Conservation (phyloP, 2,329 filamentous ascomycete species). For the Colletotrichum costaricense region DNA sequence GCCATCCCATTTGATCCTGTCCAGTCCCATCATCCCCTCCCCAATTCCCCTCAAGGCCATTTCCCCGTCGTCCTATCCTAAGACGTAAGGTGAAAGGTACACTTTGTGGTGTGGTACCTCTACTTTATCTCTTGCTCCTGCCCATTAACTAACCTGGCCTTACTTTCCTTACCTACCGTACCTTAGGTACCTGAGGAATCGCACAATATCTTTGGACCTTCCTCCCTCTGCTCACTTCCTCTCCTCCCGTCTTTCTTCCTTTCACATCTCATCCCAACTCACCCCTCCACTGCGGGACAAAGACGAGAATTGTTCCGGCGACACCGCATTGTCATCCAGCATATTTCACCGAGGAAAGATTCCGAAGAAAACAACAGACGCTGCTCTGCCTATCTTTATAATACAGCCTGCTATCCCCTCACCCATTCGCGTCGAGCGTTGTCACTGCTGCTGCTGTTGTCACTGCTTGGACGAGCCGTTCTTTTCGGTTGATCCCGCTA, state of each 20-base stretch:
- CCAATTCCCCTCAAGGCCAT: background rate
- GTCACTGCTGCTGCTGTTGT: background rate
- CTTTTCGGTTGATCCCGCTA: constrained; percentile 19
- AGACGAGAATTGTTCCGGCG: constrained; percentile 15
- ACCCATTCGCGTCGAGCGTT: background rate
- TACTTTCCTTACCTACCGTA: background rate
- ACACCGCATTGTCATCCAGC: constrained; percentile 12
- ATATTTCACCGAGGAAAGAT: background rate
- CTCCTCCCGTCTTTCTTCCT: background rate
- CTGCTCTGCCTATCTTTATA: constrained; percentile 4
- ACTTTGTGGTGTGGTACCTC: background rate
- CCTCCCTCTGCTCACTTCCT: background rate
- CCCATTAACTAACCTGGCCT: background rate
- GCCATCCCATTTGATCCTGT: constrained; percentile 19
- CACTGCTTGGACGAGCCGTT: constrained; percentile 7
- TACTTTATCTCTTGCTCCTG: background rate
- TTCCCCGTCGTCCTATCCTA: background rate
- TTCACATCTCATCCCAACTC: constrained; percentile 1
- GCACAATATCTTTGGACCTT: constrained; percentile 9
- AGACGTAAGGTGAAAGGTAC: background rate
- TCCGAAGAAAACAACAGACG: background rate
- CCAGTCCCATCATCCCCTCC: background rate
- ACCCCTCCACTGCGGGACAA: constrained; percentile 9
- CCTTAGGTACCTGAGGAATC: background rate
- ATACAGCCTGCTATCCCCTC: constrained; percentile 3